phyloP scores from a whole-genome alignment of 768 basidiomycete genomes.

The Panaeolus papilionaceus region DNA sequence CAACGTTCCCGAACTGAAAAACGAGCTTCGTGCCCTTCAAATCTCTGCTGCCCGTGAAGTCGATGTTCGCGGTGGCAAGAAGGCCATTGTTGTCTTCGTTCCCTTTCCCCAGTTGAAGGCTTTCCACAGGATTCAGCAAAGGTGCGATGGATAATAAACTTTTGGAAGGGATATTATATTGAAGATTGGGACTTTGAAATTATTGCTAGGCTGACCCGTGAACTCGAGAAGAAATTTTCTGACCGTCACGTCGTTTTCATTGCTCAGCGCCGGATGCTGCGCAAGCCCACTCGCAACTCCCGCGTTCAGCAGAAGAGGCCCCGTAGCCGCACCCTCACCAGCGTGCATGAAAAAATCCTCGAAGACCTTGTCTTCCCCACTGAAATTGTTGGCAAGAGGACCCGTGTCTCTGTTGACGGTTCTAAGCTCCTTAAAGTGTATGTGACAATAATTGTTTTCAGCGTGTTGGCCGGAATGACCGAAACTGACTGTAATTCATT shows the following conservation, averaged over 20 bases:
- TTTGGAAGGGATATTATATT: slow-evolving; percentile 19
- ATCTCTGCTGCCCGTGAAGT: slow-evolving; percentile 99
- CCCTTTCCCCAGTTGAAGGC: slow-evolving; percentile 98
- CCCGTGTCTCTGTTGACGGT: slow-evolving; percentile 91
- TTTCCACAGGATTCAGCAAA: slow-evolving; percentile 97
- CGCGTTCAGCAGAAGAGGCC: slow-evolving; percentile 96
- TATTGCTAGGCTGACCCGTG: slow-evolving; percentile 84
- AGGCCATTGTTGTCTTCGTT: slow-evolving; percentile 98
- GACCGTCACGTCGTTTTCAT: slow-evolving; percentile 99
- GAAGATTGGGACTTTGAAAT: slow-evolving; percentile 17
- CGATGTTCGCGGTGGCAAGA: slow-evolving; percentile 99
- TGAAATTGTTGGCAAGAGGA: slow-evolving; percentile 99
- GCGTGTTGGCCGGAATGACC: slow-evolving; percentile 22
- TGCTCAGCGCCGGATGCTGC: slow-evolving; percentile 97
- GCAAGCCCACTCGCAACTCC: slow-evolving; percentile 94
- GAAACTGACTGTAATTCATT: slow-evolving; percentile 23
- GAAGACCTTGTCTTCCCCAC: slow-evolving; percentile 99
- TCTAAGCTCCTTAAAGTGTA: slow-evolving; percentile 98
- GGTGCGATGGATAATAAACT: slow-evolving; percentile 55
- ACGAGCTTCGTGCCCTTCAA: slow-evolving; percentile 93
- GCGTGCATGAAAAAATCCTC: slow-evolving; percentile 97
- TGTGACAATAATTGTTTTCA: slow-evolving; percentile 40
- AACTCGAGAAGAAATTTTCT: slow-evolving; percentile 99
- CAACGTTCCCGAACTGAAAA: slow-evolving; percentile 98
- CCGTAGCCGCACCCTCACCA: slow-evolving; percentile 94